phyloP scores from a whole-genome alignment of 495 filamentous ascomycete genomes.

The Aspergillus asperescens region DNA sequence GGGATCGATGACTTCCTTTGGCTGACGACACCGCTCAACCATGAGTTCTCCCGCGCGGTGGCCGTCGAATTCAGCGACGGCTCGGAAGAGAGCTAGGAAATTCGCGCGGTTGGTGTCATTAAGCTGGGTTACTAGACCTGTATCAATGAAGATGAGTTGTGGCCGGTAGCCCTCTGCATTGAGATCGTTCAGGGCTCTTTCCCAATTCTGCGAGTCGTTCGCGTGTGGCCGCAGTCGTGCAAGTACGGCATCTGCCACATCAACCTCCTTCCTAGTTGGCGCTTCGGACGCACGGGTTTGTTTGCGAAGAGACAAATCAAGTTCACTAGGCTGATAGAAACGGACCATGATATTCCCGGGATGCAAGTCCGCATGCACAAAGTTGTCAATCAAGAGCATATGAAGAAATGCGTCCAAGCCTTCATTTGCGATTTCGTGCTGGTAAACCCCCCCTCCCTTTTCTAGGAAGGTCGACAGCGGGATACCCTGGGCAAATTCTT shows the following conservation, averaged over 20 bases:
- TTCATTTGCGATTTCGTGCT: slow-evolving; percentile 90
- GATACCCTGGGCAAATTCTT: slow-evolving; percentile 94
- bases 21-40: slow-evolving; percentile 90
- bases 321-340: slow-evolving; percentile 79
- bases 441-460: slow-evolving; percentile 86
- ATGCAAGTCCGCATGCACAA: slow-evolving; percentile 96
- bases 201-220: slow-evolving; percentile 63
- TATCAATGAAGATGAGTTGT: slow-evolving; percentile 96
- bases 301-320: slow-evolving; percentile 56
- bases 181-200: slow-evolving; percentile 64
- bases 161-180: slow-evolving; percentile 88
- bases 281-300: slow-evolving; percentile 47
- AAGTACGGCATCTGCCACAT: slow-evolving; percentile 85
- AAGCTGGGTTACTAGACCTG: slow-evolving; percentile 90
- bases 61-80: slow-evolving; percentile 94
- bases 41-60: slow-evolving; percentile 93
- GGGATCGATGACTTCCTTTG: slow-evolving; percentile 75
- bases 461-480: slow-evolving; percentile 85
- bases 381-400: slow-evolving; percentile 97
- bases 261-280: slow-evolving; percentile 48
- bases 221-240: slow-evolving; percentile 68
- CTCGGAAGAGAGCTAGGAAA: slow-evolving; percentile 93
- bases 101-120: slow-evolving; percentile 81
- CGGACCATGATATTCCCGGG: slow-evolving; percentile 99
- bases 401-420: slow-evolving; percentile 96